Conservation (phyloP, 2,329 filamentous ascomycete genomes). For the Harringtonia aguacate region DNA sequence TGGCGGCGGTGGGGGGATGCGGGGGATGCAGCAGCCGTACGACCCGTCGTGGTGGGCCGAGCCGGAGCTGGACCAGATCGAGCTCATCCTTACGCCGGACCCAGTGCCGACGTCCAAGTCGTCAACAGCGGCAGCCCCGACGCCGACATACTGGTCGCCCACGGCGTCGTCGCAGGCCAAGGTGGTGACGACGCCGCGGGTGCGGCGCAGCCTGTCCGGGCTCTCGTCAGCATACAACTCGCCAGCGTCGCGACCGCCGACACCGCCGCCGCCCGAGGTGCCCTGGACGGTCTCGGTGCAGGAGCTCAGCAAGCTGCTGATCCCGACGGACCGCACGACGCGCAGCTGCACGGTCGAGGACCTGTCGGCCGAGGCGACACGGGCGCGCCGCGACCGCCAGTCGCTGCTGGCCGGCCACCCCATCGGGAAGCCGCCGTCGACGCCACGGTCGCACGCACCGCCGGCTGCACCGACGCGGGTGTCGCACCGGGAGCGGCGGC, state of each 20-base stretch:
- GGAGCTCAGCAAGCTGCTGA: conserved; percentile 71
- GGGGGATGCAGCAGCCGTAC: no score
- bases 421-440: not conserved
- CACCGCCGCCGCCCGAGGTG: conserved; percentile 69
- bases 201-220: conserved; percentile 53
- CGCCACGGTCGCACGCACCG: no score
- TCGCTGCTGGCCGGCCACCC: conserved; percentile 30
- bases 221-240: conserved; percentile 27
- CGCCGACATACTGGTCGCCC: conserved; percentile 68
- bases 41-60: conserved; percentile 63
- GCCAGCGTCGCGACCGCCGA: conserved; percentile 31
- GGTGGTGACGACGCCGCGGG: conserved; percentile 55
- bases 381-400: conserved; percentile 54
- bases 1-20: no score
- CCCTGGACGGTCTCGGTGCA: conserved; percentile 77
- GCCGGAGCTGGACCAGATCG: conserved; percentile 56
- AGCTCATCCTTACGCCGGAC: conserved; percentile 42
- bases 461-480: conserved; percentile 46
- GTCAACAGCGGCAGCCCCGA: conserved; percentile 46
- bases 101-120: conserved; percentile 30
- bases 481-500: conserved; percentile 64
- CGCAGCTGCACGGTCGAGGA: conserved; percentile 70
- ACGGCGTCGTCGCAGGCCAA: conserved; percentile 83
- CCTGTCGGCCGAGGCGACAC: conserved; percentile 57
- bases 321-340: conserved; percentile 65